Conservation (phyloP, 352 stramenopile species). For the Phytopythium sindhum region DNA sequence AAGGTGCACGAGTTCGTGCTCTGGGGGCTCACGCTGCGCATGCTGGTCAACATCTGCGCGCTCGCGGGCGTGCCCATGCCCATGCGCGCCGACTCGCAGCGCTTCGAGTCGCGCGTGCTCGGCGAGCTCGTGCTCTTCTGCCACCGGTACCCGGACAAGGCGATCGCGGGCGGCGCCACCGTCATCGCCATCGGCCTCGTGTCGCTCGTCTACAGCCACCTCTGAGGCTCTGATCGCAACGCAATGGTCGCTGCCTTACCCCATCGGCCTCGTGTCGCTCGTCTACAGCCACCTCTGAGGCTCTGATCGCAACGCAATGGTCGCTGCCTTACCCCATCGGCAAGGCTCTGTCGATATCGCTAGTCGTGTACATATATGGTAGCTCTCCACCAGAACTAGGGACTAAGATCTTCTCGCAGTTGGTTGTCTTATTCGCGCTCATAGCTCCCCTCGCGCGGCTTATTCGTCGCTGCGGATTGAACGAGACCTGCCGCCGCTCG, state of each 20-base stretch:
- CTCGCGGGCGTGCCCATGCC: slow-evolving; percentile 38
- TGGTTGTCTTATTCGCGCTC: background rate
- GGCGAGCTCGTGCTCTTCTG: slow-evolving; percentile 51
- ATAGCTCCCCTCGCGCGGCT: background rate
- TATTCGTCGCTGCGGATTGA: background rate
- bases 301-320: background rate
- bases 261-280: slow-evolving; percentile 35
- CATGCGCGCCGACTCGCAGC: slow-evolving; percentile 45
- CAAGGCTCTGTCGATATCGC: background rate
- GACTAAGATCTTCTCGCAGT: no score
- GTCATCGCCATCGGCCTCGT: slow-evolving; percentile 42
- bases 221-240: slow-evolving; percentile 17
- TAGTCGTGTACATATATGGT: background rate
- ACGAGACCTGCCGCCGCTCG: slow-evolving; percentile 35
- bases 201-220: slow-evolving; percentile 31
- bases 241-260: no score
- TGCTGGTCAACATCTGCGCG: slow-evolving; percentile 51
- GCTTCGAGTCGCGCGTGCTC: slow-evolving; percentile 51
- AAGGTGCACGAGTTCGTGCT: slow-evolving; percentile 71
- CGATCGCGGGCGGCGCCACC: slow-evolving; percentile 37
- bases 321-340: no score
- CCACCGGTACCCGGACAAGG: slow-evolving; percentile 48
- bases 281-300: slow-evolving; percentile 39
- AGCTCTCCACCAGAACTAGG: no score
- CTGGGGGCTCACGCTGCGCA: slow-evolving; percentile 80